Evolutionary conservation across 2,329 filamentous ascomycete species (phyloP), one percentile per base, ranked within the genome.

Genomic region (Botrytis cinerea): DNA sequence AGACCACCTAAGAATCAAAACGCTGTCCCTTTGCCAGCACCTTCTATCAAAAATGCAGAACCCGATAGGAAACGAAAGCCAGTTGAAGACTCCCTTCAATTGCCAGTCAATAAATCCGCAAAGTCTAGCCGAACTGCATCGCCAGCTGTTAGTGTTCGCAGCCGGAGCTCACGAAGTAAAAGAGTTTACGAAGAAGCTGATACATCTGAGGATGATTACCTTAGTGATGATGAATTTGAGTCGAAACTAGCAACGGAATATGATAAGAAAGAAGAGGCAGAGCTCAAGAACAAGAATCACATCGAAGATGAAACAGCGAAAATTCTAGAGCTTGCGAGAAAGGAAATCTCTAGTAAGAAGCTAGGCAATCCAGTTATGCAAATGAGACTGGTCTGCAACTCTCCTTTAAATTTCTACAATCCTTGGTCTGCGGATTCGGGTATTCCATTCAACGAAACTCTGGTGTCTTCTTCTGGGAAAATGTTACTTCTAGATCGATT

Each of bases 391-490:
- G 94, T 93, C 18, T 98, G 96, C 82, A 97, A 99, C 82, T 93
- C 91, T 0, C 96, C 96, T 0, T 95, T 98, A 82, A 97, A 98
- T 80, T 98, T 99, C 81, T 98, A 97, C 83, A 97, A 94, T 80
- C 95, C 96, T 0, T 98, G 95, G 88, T 86, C 88, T 0, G 85
- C 85, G 9, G 86, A 88, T 25, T 85, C 87, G 1, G 87, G 87
- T 9, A 81, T 87, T 0, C 84, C 87, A 0, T 84, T 94, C 0
- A 94, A 98, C 78, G 92, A 97, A 80, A 91, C 88, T 1, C 88
- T 99, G 9, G 89, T 99, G 48, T 95, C 92, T 0, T 90, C 93
- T 0, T 97, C 94, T 0, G 96, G 96, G 22, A 99, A 99, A 82
- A 98, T 99, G 94, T 88, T 98, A 2, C 88, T 99, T 0, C 88